phyloP scores from a whole-genome alignment of 192 early-diverging fungal species.

The Entophlyctis luteolus region DNA sequence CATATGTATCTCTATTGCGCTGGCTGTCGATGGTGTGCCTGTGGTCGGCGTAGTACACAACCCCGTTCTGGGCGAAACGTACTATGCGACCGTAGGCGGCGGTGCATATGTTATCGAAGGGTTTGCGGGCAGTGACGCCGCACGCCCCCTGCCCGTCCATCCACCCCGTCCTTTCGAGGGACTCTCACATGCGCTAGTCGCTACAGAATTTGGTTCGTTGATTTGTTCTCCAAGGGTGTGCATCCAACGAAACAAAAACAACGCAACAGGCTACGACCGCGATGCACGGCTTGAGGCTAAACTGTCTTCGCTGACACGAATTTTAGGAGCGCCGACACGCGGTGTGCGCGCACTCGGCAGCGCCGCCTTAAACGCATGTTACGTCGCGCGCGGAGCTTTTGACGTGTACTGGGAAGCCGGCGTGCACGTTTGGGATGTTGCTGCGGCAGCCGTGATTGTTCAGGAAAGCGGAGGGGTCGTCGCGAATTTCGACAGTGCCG shows the following conservation, averaged over 20 bases:
- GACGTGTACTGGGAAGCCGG: slow-evolving; percentile 95
- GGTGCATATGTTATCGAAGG: slow-evolving; percentile 62
- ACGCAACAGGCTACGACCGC: slow-evolving; percentile 76
- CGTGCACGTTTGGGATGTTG: slow-evolving; percentile 75
- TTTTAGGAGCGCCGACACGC: slow-evolving; percentile 59
- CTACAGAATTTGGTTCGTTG: slow-evolving; percentile 84
- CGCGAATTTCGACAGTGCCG: slow-evolving; percentile 39
- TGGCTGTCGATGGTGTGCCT: slow-evolving; percentile 67
- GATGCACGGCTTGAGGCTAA: slow-evolving; percentile 60
- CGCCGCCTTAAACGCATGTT: slow-evolving; percentile 73
- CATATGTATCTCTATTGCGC: slow-evolving; percentile 79
- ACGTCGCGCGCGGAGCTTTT: slow-evolving; percentile 73
- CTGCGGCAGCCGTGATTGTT: slow-evolving; percentile 80
- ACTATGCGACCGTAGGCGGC: slow-evolving; percentile 55
- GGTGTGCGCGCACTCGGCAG: slow-evolving; percentile 75
- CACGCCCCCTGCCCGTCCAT: slow-evolving; percentile 53
- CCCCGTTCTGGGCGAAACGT: slow-evolving; percentile 76
- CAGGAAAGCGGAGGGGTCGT: slow-evolving; percentile 80
- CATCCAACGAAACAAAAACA: no score
- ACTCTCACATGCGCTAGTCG: slow-evolving; percentile 67
- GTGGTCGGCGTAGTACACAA: slow-evolving; percentile 89
- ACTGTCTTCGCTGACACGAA: slow-evolving; percentile 59
- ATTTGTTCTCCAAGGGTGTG: no score
- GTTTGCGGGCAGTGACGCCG: neutral
- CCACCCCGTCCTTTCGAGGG: slow-evolving; percentile 53